phyloP scores from a whole-genome alignment of 345 rosid species.

The Aquilaria malaccensis region DNA sequence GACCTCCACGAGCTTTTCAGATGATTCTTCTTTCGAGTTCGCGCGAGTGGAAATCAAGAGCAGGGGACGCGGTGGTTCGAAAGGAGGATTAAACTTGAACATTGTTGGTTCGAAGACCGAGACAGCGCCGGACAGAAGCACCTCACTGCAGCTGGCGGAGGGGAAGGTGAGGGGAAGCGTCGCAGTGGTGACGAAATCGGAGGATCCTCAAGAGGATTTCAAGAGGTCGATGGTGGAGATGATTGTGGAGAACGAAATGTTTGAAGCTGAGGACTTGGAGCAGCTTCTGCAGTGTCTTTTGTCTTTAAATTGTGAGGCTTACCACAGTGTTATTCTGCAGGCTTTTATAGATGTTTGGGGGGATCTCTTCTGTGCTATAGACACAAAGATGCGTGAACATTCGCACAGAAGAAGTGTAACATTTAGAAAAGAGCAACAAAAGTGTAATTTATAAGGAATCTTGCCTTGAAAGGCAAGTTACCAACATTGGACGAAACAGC shows the following conservation, averaged over 20 bases:
- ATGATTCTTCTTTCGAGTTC: constrained; percentile 10
- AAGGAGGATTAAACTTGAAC: constrained; percentile 5
- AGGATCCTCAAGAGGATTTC: constrained; percentile 49
- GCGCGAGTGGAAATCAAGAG: background rate
- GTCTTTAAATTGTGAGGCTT: constrained; percentile 36
- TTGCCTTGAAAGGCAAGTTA: constrained; percentile 1
- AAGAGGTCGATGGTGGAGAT: constrained; percentile 59
- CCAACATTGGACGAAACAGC: too few relatives aligned
- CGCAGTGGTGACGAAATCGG: constrained; percentile 53
- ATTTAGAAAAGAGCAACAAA: too few relatives aligned
- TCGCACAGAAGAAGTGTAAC: background rate
- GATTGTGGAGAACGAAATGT: constrained; percentile 47
- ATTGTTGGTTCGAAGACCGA: constrained; percentile 2
- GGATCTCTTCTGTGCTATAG: constrained; percentile 25
- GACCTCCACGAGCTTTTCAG: constrained; percentile 9
- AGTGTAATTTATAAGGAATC: too few relatives aligned
- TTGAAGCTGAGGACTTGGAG: constrained; percentile 37
- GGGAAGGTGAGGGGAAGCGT: constrained; percentile 37
- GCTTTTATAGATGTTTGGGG: constrained; percentile 54
- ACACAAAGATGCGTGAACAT: background rate
- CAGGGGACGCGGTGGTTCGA: constrained; percentile 14
- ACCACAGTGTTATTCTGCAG: constrained; percentile 41
- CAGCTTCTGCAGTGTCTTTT: constrained; percentile 48
- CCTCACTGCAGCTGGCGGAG: constrained; percentile 3
- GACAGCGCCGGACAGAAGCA: constrained; percentile 11